These are phyloP conservation scores for Sporothrix curviconia DNA, from an alignment of 2,329 filamentous ascomycete species.

Conservation along the genomic window DNA sequence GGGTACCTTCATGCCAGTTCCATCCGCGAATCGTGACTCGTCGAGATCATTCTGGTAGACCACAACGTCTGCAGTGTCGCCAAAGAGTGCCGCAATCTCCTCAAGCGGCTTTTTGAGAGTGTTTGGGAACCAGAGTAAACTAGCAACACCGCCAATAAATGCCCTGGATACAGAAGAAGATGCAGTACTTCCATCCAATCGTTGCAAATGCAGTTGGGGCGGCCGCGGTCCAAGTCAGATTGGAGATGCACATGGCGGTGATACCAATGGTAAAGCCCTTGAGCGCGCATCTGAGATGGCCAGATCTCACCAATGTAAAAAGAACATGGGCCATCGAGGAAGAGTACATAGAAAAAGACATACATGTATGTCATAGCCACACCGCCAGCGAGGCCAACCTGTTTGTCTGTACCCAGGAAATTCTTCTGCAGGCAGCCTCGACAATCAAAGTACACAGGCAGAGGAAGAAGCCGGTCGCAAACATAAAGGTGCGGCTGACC, in stretches of 20 bases:
- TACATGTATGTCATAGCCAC: slow-evolving; percentile 6
- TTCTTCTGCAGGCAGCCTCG: slow-evolving; percentile 1
- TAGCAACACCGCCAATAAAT: background rate
- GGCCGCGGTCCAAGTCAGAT: background rate
- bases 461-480: background rate
- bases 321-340: background rate
- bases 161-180: background rate
- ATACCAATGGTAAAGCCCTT: background rate
- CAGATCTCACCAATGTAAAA: slow-evolving; percentile 2
- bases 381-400: background rate
- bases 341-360: background rate
- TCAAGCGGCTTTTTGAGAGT: background rate
- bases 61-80: background rate
- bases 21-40: background rate
- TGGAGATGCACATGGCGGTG: background rate
- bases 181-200: background rate
- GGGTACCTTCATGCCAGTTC: background rate
- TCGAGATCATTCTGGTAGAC: background rate
- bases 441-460: background rate
- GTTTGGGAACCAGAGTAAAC: background rate
- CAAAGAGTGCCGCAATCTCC: background rate
- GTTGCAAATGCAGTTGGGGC: background rate
- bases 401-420: background rate
- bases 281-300: background rate
- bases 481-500: background rate